phyloP scores from a whole-genome alignment of 2,329 filamentous ascomycete species.

The Colletotrichum sp. region DNA sequence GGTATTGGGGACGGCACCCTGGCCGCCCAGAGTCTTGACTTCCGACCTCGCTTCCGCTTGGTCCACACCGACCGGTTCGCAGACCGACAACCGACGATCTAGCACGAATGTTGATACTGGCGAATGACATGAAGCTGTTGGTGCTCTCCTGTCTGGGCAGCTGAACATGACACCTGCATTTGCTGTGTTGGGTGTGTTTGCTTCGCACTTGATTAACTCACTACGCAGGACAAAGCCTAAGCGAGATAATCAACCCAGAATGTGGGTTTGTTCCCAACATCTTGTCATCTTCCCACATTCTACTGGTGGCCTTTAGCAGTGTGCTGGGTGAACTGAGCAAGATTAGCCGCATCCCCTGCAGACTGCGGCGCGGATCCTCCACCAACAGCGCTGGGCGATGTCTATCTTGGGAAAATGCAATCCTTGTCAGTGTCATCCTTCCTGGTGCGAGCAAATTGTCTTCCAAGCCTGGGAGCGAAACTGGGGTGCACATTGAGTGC shows the following conservation, averaged over 20 bases:
- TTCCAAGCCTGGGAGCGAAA: fast-evolving
- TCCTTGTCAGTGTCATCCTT: not conserved
- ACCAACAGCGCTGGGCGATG: not conserved
- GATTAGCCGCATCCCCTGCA: not conserved
- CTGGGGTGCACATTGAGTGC: fast-evolving
- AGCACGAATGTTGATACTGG: not conserved
- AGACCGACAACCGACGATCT: not conserved
- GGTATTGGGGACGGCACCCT: not conserved
- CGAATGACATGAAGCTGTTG: not conserved
- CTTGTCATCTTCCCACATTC: not conserved
- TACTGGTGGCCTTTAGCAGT: not conserved
- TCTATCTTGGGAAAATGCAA: not conserved
- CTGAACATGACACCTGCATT: not conserved
- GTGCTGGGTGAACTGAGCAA: not conserved
- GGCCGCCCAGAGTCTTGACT: not conserved
- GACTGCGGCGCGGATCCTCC: not conserved
- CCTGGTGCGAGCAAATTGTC: not conserved
- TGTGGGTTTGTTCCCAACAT: not conserved
- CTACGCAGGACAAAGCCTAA: not conserved
- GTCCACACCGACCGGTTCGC: not conserved
- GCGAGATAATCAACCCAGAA: not conserved
- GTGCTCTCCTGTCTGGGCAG: not conserved
- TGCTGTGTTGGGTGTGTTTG: not conserved
- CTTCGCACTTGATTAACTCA: not conserved
- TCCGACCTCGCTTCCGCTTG: not conserved